Evolutionary conservation across 768 basidiomycete genomes (phyloP), one percentile per base, ranked within the genome.

Genomic region (Clathrus columnatus): DNA sequence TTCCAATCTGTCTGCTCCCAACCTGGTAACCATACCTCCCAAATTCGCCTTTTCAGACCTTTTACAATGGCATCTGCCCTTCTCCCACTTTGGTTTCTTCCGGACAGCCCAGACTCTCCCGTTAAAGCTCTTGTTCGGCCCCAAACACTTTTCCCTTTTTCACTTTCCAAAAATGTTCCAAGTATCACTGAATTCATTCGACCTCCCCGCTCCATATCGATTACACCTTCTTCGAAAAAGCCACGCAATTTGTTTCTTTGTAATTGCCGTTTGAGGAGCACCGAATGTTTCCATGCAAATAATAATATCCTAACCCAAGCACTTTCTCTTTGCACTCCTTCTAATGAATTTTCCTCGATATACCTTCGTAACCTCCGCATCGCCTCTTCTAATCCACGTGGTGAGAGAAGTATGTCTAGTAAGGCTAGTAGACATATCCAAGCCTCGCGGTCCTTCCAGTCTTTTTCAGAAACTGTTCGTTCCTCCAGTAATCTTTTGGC

Each of bases 141-240:
- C 88, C 89, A 90, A 21, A 87, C 74, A 0, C 84, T 84, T 62
- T 87, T 81, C 0, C 88, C 85, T 59, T 78, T 83, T 69, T 91
- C 84, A 11, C 76, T 78, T 65, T 90, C 87, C 59, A 91, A 65
- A 64, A 91, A 87, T 61, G 89, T 69, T 5, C 83, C 85, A 21
- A 91, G 63, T 42, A 89, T 69, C 21, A 85, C 70, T 4, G 85
- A 86, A 66, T 91, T 90, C 65, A 72, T 79, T 2, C 46, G 27
- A 20, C 54, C 44, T 21, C 18, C 45, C 27, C 51, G 20, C 21
- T 55, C 54, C 11, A 32, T 18, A 11, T 55, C 54, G 6, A 74
- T 72, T 41, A 88, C 63, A 0, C 80, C 84, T n/a, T 62, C 63
- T 57, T 76, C 75, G 16, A 77, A 76, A 23, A 82, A 73, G 28